phyloP scores from a whole-genome alignment of 1,139 yeast genomes.

The Kodamaea anthophila region DNA sequence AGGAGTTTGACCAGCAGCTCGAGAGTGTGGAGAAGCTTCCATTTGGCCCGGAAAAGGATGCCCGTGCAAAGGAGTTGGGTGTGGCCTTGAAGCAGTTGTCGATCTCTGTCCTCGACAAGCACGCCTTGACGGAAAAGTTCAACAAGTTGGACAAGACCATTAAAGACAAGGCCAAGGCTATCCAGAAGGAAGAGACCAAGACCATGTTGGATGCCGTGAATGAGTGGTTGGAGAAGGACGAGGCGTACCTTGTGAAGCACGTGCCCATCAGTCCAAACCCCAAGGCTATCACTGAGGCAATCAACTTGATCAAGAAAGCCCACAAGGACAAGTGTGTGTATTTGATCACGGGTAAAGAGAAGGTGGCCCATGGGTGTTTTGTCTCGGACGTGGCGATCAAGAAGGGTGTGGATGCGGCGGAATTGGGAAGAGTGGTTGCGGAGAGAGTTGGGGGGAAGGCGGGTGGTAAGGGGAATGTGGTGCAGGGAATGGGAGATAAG shows the following conservation, averaged over 20 bases:
- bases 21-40: slow-evolving; percentile 50
- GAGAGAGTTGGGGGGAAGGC: slow-evolving; percentile 88
- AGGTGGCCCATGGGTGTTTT: slow-evolving; percentile 94
- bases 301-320: slow-evolving; percentile 75
- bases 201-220: slow-evolving; percentile 76
- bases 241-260: slow-evolving; percentile 55
- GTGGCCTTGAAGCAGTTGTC: slow-evolving; percentile 76
- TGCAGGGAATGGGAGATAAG: slow-evolving; percentile 95
- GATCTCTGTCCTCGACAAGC: slow-evolving; percentile 78
- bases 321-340: slow-evolving; percentile 73
- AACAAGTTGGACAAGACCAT: slow-evolving; percentile 75
- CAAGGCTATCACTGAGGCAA: slow-evolving; percentile 90
- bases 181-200: slow-evolving; percentile 84
- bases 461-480: slow-evolving; percentile 96
- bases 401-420: slow-evolving; percentile 72
- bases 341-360: slow-evolving; percentile 74
- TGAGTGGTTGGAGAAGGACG: slow-evolving; percentile 52
- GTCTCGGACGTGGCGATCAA: slow-evolving; percentile 66
- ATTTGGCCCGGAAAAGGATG: slow-evolving; percentile 70
- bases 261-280: slow-evolving; percentile 77
- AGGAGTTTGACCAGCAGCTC: slow-evolving; percentile 59
- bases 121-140: slow-evolving; percentile 67
- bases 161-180: slow-evolving; percentile 80
- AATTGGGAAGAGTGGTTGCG: slow-evolving; percentile 66
- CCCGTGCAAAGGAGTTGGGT: slow-evolving; percentile 73